Evolutionary conservation across 768 basidiomycete species (phyloP), one percentile per base, ranked within the genome.

Genomic region (Holtermanniella nyarrowii): DNA sequence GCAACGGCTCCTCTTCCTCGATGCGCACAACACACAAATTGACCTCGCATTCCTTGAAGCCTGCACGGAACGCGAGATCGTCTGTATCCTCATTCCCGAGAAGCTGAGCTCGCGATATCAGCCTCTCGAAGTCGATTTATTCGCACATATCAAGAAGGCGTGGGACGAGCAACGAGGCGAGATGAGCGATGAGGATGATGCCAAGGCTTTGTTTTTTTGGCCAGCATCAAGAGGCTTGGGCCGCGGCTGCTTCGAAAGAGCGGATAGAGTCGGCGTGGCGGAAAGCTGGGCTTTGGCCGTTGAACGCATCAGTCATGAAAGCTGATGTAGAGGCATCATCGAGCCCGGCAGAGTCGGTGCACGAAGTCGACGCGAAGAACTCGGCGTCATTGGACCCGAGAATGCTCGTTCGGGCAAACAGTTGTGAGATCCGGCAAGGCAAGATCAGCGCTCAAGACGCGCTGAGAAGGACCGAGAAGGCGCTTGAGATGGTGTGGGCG

Each of bases 41-140:
- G 21, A 47, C 39, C 45, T 48, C 2, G 46, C 37, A 4, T 47
- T 52, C 42, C 41, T 56, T 18, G 55, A 51, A 14, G 55, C 44
- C n/a, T 56, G 55, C 27, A 44, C 46, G 50, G 55, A 42, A 2
- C 31, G 50, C 2, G 52, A 56, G 42, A 56, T 56, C 23, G 46
- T 47, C 22, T 26, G 23, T 39, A 47, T 56, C 46, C 25, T 56
- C 25, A 14, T 56, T 18, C 55, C 55, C 25, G 49, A 45, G 18
- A 39, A 52, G 21, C 25, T 52, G 25, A 50, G 40, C 42, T 49
- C 39, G 7, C 7, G n/a, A 18, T 48, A 48, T 44, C 55, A 56
- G 41, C 55, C 55, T 12, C 46, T 56, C 2, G 50, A 52, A 39
- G 55, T 56, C 40, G 46, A 52, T 44, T 48, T 56, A 48, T 56